A percentile compares a stretch with the other conserved stretches of the same genome.
phyloP scores from a whole-genome alignment of 1,284 basidiomycete species.

The Leccinum solheimii region DNA sequence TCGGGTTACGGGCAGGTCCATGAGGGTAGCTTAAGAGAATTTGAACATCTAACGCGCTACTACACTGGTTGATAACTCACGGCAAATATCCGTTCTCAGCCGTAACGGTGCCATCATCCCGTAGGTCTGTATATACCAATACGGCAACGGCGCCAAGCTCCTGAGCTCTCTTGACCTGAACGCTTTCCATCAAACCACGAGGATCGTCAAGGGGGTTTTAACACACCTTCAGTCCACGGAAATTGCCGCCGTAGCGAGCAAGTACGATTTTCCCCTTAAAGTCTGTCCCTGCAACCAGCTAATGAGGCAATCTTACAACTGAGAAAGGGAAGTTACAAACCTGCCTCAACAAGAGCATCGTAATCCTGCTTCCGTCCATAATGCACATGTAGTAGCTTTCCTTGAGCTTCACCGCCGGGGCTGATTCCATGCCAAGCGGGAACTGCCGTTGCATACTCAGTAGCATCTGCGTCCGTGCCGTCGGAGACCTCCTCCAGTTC shows the following conservation, averaged over 20 bases:
- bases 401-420: conserved; percentile 49
- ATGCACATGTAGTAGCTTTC: conserved; percentile 64
- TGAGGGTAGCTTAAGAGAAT: conserved; percentile 49
- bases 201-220: not conserved
- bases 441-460: conserved; percentile 43
- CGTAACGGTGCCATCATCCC: conserved; percentile 72
- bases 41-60: conserved; percentile 9
- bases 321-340: conserved; percentile 13
- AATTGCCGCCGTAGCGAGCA: conserved; percentile 64
- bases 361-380: conserved; percentile 59
- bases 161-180: conserved; percentile 62
- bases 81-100: conserved; percentile 60
- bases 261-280: conserved; percentile 69
- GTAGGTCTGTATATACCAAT: conserved; percentile 72
- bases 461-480: conserved; percentile 48
- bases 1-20: conserved; percentile 73
- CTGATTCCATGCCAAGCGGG: conserved; percentile 56
- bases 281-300: conserved; percentile 48
- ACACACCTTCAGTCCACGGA: conserved; percentile 68
- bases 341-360: conserved; percentile 33
- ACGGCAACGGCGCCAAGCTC: conserved; percentile 66
- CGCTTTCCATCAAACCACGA: conserved; percentile 1
- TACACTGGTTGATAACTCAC: conserved; percentile 27
- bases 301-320: not conserved
- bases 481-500: conserved; percentile 52